Base-by-base conservation (phyloP, 768 basidiomycete genomes). In the Mycena galericulata region DNA sequence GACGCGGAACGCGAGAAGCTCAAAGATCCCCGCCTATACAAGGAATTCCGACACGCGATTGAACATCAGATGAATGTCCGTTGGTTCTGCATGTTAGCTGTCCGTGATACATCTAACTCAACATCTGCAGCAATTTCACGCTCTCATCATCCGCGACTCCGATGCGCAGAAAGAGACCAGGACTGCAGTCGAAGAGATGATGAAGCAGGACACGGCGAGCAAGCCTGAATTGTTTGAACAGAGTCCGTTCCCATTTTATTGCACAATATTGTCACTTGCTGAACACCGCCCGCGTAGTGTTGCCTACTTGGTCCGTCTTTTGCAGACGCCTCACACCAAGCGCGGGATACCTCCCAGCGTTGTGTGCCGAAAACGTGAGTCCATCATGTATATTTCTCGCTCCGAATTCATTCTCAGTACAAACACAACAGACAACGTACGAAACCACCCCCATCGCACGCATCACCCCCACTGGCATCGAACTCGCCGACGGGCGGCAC, bases 381-480 rank as follows among this genome's bases (percentile, higher is more conserved):
- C 15, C 24, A 40, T 20, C 36, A 8, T 30, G 6, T 38, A 10
- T 27, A n/a, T n/a, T n/a, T n/a, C n/a, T n/a, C n/a, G n/a, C n/a
- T n/a, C n/a, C n/a, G n/a, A n/a, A n/a, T n/a, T n/a, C n/a, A n/a
- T n/a, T n/a, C n/a, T n/a, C n/a, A n/a, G n/a, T n/a, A n/a, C n/a
- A n/a, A n/a, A n/a, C n/a, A n/a, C n/a, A n/a, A n/a, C n/a, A 66
- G 65, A 66, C 65, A 26, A 66, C 65, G 6, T 66, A 66, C 29
- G 65, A 66, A 26, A 66, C 65, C 29, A 66, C 65, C 0, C 65
- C 65, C 18, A 66, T 66, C 32, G 53, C 34, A 15, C 49, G 57
- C 11, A 26, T 66, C n/a, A 66, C 65, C 20, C 65, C 24, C 41
- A 46, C 47, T 24, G 65, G 65, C 6, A 53, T 66, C 57, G 65